Evolutionary conservation across 2,329 filamentous ascomycete species (phyloP).

Genomic region (Penicillium sp.): DNA sequence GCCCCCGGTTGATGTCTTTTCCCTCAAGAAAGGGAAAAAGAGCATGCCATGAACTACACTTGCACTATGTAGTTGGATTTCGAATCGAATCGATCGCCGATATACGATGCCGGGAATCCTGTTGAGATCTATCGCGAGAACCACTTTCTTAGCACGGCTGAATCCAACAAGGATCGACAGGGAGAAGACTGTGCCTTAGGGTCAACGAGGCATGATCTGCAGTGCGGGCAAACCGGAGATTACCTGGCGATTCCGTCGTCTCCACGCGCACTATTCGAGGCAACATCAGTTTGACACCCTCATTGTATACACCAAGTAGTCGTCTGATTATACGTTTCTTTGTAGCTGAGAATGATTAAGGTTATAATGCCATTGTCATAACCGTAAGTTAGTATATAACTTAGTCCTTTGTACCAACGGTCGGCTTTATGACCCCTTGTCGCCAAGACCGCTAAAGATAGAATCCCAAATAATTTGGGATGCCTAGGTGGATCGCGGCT

Average conservation of each 20-base stretch:
- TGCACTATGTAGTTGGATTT: background rate
- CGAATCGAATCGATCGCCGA: constrained; percentile 5
- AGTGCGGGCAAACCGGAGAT: constrained; percentile 7
- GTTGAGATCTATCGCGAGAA: background rate
- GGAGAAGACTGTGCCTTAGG: background rate
- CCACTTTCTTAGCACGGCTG: background rate
- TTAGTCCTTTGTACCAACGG: no score
- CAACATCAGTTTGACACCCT: background rate
- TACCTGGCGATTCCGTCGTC: constrained; percentile 10
- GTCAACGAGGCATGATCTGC: constrained; percentile 9
- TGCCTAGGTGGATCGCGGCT: background rate
- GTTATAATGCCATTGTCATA: background rate
- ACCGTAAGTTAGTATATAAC: no score
- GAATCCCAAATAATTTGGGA: background rate
- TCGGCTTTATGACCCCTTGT: background rate
- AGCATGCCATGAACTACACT: constrained; percentile 3
- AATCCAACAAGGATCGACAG: constrained; percentile 1
- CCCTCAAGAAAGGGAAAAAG: background rate
- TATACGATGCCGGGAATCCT: background rate
- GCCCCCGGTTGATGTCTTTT: background rate
- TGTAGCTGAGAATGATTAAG: background rate
- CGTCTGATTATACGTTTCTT: background rate
- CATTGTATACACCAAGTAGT: background rate
- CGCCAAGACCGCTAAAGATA: background rate
- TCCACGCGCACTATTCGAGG: constrained; percentile 1